Base-by-base conservation (phyloP, 208 protist genomes). In the Leishmania lainsoni region DNA sequence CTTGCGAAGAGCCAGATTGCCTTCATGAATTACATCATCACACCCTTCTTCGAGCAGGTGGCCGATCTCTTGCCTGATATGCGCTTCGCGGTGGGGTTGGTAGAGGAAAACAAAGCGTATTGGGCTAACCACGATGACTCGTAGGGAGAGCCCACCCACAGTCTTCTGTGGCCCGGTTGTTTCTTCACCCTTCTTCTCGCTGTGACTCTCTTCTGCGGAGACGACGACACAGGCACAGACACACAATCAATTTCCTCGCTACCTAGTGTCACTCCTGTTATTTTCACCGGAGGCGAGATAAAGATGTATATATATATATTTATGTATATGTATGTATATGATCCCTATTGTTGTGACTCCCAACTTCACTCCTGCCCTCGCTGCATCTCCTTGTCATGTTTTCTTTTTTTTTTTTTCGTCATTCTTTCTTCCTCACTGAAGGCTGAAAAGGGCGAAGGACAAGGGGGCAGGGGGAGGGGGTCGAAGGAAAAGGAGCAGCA, bases 21-120 rank as follows among this genome's bases (percentile, higher is more conserved):
- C 5, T 98, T 98, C 84, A 98, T 98, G 85, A 98, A 96, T 74
- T 98, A 96, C 83, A 97, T 98, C 80, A 94, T 97, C 49, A 88
- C 92, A 12, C 95, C 95, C 4, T 95, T 98, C 84, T 97, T 98
- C 88, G 94, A 97, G 76, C 89, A 91, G 78, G 83, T 97, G 17
- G 88, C 87, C 8, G 92, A 94, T 77, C 86, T 98, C 26, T 74
- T 98, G 72, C 96, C 95, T 3, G 87, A 94, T 48, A 92, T 98
- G 91, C 91, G 91, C 29, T 93, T 98, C 77, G 83, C 89, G 6
- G 86, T 98, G 12, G 90, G 95, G 3, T 81, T 89, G 77, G 93
- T 92, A 9, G 92, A 96, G 76, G 83, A 79, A 29, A 98, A 97
- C 79, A 96, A 93, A 81, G 75, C 81, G 39, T 98, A 98, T 84